Conservation (phyloP, 768 basidiomycete species). For the Calocybe indica region DNA sequence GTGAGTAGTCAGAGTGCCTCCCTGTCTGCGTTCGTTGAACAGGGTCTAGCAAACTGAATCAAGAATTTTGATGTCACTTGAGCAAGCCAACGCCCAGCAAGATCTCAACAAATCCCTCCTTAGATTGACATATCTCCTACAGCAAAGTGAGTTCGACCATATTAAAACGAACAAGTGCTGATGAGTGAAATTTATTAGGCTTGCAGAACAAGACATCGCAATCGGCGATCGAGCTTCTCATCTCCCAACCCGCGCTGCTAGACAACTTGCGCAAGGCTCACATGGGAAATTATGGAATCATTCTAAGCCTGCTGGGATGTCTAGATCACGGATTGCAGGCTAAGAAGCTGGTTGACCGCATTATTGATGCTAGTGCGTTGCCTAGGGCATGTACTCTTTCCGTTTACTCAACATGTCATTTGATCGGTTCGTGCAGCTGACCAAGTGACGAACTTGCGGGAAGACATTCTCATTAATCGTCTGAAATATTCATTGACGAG, state of each 20-base stretch:
- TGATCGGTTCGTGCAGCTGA: slow-evolving; percentile 50
- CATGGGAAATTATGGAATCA: slow-evolving; percentile 86
- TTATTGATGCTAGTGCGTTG: slow-evolving; percentile 67
- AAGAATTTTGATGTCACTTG: slow-evolving; percentile 57
- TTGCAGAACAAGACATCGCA: slow-evolving; percentile 61
- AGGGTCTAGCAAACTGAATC: slow-evolving; percentile 43
- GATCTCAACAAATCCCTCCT: slow-evolving; percentile 72
- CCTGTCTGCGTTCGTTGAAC: background rate
- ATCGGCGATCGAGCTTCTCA: slow-evolving; percentile 79
- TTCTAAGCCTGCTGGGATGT: slow-evolving; percentile 89
- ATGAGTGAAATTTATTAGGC: slow-evolving; percentile 30
- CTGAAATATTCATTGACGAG: slow-evolving; percentile 82
- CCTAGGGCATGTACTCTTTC: background rate
- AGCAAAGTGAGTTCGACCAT: slow-evolving; percentile 48
- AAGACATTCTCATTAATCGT: slow-evolving; percentile 79
- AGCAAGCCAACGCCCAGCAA: slow-evolving; percentile 75
- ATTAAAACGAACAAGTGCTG: background rate
- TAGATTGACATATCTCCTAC: slow-evolving; percentile 75
- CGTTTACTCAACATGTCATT: background rate
- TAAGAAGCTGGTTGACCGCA: slow-evolving; percentile 87
- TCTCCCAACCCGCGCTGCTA: slow-evolving; percentile 71
- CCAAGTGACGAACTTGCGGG: slow-evolving; percentile 87
- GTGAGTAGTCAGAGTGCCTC: slow-evolving; percentile 4
- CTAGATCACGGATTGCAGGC: slow-evolving; percentile 79
- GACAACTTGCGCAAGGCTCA: slow-evolving; percentile 88